A percentile compares a stretch with the other conserved stretches of the same genome.
phyloP scores from a whole-genome alignment of 331 rosid species.

The Acacia pycnantha region DNA sequence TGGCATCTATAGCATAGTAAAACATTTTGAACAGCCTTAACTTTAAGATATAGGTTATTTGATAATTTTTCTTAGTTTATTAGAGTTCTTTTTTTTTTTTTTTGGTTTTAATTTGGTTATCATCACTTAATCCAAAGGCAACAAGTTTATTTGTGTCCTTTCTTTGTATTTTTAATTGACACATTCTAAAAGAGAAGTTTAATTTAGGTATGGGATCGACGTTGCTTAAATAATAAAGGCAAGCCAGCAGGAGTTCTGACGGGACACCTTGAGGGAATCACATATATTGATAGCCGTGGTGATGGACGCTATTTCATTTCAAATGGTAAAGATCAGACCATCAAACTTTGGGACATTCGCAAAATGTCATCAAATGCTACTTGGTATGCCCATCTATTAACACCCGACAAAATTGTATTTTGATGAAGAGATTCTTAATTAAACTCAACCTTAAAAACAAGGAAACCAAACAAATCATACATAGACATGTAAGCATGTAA shows the following conservation, averaged over 20 bases:
- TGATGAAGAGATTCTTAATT: not conserved
- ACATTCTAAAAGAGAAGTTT: conserved; percentile 16
- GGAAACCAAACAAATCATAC: not conserved
- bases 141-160: not conserved
- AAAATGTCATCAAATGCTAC: conserved; percentile 69
- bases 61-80: conserved; percentile 11
- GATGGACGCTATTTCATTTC: conserved; percentile 95
- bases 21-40: conserved; percentile 8
- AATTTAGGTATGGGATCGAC: conserved; percentile 94
- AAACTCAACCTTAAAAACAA: not conserved
- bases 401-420: not conserved
- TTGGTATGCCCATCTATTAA: conserved; percentile 48
- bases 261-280: conserved; percentile 91
- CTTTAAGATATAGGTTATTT: not conserved
- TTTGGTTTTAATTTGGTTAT: conserved; percentile 11
- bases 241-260: conserved; percentile 78
- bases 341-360: conserved; percentile 97
- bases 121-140: not conserved
- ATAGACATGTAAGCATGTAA: not conserved
- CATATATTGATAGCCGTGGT: conserved; percentile 86
- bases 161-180: not conserved
- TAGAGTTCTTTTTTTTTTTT: not conserved
- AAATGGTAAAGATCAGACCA: conserved; percentile 93
- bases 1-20: conserved; percentile 12
- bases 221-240: conserved; percentile 60